Base-by-base conservation (phyloP, 495 filamentous ascomycete genomes). In the Annulohypoxylon maeteangense region DNA sequence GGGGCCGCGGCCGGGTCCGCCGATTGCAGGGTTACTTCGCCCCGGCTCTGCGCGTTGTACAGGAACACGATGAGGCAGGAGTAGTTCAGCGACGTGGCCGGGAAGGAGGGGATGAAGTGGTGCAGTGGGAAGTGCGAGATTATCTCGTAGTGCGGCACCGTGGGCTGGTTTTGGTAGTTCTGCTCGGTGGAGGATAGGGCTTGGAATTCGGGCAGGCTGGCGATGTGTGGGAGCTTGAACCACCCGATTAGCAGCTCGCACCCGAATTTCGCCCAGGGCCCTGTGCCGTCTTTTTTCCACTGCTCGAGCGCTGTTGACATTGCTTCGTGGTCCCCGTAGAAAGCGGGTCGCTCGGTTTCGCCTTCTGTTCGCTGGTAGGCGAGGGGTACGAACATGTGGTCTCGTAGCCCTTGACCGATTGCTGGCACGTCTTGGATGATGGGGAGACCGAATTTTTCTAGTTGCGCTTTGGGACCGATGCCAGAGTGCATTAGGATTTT, bases 401-500 rank as follows among this genome's bases (percentile, higher is more conserved):
- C 89, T 0, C 84, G 81, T 0, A 91, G 82, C 45, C 85, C 83
- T 59, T 87, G 78, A 6, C 89, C 90, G 22, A 91, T 77, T 10
- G 79, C 79, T 5, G 85, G 80, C 0, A 86, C 58, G 14, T 87
- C 76, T 0, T 83, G 76, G 18, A 87, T 56, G 0, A 88, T 71
- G 0, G 84, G 81, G 65, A 91, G 88, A n/a, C 77, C 64, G 75
- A 82, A 85, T 32, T 83, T 67, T n/a, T 77, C 36, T 0, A 92
- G 83, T 27, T 89, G 81, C 0, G 76, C 68, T 10, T 75, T 72
- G 0, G 89, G 87, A 0, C 89, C 89, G 60, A 92, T 87, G 10
- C 89, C 90, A 0, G 87, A 89, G 62, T 89, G 86, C 84, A 90
- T 87, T 0, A 91, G 81, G 55, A 91, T 83, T 44, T 87, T 84